phyloP scores from a whole-genome alignment of 2,329 filamentous ascomycete genomes.

The Curvularia sp. region DNA sequence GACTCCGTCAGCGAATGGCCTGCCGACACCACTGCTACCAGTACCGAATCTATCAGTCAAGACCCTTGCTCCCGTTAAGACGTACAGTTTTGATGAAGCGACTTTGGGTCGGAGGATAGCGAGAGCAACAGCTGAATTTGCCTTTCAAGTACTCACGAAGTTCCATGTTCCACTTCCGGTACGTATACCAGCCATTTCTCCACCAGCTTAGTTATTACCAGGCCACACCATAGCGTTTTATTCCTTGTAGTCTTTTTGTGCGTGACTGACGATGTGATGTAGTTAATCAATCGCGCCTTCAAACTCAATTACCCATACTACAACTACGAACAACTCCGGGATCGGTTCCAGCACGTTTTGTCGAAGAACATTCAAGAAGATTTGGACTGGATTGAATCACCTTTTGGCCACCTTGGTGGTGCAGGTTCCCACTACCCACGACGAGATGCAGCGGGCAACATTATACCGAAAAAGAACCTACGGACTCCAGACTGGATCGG shows the following conservation, averaged over 20 bases:
- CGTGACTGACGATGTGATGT: neutral
- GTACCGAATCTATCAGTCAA: slow-evolving; percentile 36
- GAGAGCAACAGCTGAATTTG: slow-evolving; percentile 68
- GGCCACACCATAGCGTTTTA: neutral
- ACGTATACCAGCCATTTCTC: slow-evolving; percentile 1
- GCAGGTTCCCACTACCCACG: slow-evolving; percentile 69
- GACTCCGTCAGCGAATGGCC: slow-evolving; percentile 36
- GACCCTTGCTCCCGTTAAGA: slow-evolving; percentile 52
- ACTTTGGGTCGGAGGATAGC: slow-evolving; percentile 76
- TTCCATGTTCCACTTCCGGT: slow-evolving; percentile 32
- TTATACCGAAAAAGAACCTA: slow-evolving; percentile 37
- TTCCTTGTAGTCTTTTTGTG: neutral
- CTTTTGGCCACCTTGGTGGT: slow-evolving; percentile 71
- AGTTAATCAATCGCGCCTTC: slow-evolving; percentile 62
- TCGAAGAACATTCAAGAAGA: slow-evolving; percentile 53
- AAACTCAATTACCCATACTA: slow-evolving; percentile 71
- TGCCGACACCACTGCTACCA: slow-evolving; percentile 32
- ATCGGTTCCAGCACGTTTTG: slow-evolving; percentile 51
- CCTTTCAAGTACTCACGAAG: slow-evolving; percentile 65
- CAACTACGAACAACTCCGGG: slow-evolving; percentile 49
- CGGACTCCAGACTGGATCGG: slow-evolving; percentile 46
- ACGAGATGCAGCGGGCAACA: slow-evolving; percentile 49
- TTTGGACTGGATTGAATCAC: slow-evolving; percentile 65
- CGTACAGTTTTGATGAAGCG: slow-evolving; percentile 68
- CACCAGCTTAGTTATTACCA: too few relatives aligned